Conservation (phyloP, 2,329 filamentous ascomycete genomes). For the Cadophora sp. region DNA sequence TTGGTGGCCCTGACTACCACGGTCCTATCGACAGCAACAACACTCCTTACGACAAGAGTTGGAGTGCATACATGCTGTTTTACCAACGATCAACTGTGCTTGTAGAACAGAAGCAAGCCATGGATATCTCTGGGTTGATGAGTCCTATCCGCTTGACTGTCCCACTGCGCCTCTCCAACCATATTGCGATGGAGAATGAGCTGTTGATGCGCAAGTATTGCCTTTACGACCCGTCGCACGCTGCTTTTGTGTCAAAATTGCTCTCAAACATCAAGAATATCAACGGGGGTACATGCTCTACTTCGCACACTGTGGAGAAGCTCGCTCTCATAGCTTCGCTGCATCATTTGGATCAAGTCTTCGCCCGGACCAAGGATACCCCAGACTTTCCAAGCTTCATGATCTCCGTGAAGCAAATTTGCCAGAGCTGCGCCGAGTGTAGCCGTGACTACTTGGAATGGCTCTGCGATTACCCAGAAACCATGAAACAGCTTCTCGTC, state of each 20-base stretch:
- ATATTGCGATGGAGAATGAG: conserved; percentile 76
- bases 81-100: conserved; percentile 83
- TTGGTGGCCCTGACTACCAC: conserved; percentile 72
- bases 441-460: conserved; percentile 67
- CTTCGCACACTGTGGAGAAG: conserved; percentile 55
- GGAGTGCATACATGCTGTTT: conserved; percentile 97
- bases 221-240: conserved; percentile 76
- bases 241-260: conserved; percentile 68
- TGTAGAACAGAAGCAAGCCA: conserved; percentile 56
- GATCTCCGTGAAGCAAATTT: conserved; percentile 56
- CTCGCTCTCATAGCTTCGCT: conserved; percentile 62
- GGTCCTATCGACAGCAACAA: conserved; percentile 54
- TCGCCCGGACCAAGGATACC: conserved; percentile 73
- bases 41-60: conserved; percentile 68
- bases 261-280: conserved; percentile 62
- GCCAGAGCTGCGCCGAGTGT: conserved; percentile 59
- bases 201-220: conserved; percentile 77
- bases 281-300: conserved; percentile 56
- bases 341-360: conserved; percentile 76
- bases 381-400: conserved; percentile 66
- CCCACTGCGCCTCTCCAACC: conserved; percentile 55
- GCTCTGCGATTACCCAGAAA: conserved; percentile 60
- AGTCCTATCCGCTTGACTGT: conserved; percentile 56
- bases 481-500: conserved; percentile 70
- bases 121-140: conserved; percentile 48